Evolutionary conservation across 1,284 basidiomycete genomes (phyloP).

Genomic region (Apiotrichum laibachii): DNA sequence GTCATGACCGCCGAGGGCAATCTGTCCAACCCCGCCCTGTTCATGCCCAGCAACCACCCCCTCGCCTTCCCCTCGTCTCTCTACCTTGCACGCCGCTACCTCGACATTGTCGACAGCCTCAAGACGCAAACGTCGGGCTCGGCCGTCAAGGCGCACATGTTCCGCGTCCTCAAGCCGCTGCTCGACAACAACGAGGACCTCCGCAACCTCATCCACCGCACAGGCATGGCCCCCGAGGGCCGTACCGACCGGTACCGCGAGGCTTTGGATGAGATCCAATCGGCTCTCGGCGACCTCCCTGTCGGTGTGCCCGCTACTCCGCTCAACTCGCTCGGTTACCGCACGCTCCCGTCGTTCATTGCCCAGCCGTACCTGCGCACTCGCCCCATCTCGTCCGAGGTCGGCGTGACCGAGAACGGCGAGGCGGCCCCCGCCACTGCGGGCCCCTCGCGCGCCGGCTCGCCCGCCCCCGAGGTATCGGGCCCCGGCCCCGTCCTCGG

Average conservation of each 20-base stretch:
- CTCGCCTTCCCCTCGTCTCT: conserved; percentile 62
- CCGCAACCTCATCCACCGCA: conserved; percentile 57
- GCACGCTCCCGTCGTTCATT: conserved; percentile 73
- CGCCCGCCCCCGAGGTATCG: not conserved
- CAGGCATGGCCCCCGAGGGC: conserved; percentile 36
- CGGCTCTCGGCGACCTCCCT: conserved; percentile 61
- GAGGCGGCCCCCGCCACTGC: conserved; percentile 1
- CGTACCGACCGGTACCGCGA: conserved; percentile 53
- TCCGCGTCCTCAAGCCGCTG: conserved; percentile 83
- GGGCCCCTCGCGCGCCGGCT: conserved; percentile 4
- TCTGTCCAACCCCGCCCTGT: conserved; percentile 87
- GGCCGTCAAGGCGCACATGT: conserved; percentile 87
- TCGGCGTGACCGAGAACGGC: conserved; percentile 19
- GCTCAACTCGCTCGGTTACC: conserved; percentile 45
- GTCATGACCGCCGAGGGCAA: conserved; percentile 97
- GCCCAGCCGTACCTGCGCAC: conserved; percentile 81
- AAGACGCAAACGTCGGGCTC: conserved; percentile 69
- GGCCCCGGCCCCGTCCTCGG: conserved; percentile 7
- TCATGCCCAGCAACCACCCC: conserved; percentile 53
- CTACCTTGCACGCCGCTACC: conserved; percentile 77
- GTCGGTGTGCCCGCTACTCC: conserved; percentile 34
- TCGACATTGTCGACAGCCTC: conserved; percentile 71
- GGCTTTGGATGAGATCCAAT: conserved; percentile 66
- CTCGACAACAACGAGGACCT: conserved; percentile 69
- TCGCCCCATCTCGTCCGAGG: conserved; percentile 33